Base-by-base conservation (phyloP, 176 grass and related monocot species). In the Guadua angustifolia region DNA sequence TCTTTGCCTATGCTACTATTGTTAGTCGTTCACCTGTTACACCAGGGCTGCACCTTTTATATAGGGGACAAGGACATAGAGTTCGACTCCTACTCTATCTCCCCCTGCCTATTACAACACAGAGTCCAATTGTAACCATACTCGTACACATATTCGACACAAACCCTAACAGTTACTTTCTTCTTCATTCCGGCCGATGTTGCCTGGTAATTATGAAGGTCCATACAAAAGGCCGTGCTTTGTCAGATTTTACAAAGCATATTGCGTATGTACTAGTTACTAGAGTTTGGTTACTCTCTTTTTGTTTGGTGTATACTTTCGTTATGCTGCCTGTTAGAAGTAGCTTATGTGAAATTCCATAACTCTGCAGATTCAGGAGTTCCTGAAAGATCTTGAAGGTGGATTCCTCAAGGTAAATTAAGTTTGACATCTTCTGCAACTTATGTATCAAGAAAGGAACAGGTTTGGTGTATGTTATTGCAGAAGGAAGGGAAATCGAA, bases 351-450 rank as follows among this genome's bases (percentile, higher is more conserved):
- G 15, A 36, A 71, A 51, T 66, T 65, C 62, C 33, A 74, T 47
- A 73, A 80, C 11, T 83, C 8, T 88, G 62, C 87, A 98, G 95
- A 80, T 98, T 88, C 87, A 87, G 85, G 69, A 79, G 53, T 88
- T 98, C 78, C 80, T 98, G 42, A 93, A 88, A 85, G 95, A 89
- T 25, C 91, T 98, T 35, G 95, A 93, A 38, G 95, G 95, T 64
- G 89, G 94, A 36, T 98, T 98, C 81, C 82, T 98, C 76, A 98
- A 95, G 95, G 95, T 93, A 95, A 64, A 64, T 19, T 62, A 45
- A 81, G 58, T 66, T 42, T 14, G 13, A 35, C 17, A 16, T 80
- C 75, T 44, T 19, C 25, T 78, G 40, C 36, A 13, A 53, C 39
- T 67, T 24, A 19, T 66, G 50, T 7, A 67, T 50, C 2, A 38